phyloP scores from a whole-genome alignment of 192 early-diverging fungal species.

The Backusella tuberculispora region DNA sequence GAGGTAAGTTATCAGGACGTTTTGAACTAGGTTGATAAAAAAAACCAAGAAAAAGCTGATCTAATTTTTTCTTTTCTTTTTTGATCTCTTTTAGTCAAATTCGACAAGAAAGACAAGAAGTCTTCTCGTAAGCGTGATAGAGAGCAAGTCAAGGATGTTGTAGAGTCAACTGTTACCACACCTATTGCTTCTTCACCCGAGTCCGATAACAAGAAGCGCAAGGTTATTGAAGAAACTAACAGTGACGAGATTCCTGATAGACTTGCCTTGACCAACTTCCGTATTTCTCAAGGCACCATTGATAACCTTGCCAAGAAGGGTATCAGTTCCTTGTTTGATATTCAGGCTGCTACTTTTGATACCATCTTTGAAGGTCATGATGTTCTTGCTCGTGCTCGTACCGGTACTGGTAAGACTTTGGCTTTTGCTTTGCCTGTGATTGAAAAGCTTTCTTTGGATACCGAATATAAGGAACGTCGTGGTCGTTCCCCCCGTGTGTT shows the following conservation, averaged over 20 bases:
- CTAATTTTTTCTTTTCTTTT: neutral
- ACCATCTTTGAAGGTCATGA: conserved; percentile 77
- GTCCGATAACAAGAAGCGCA: conserved; percentile 46
- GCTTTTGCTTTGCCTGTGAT: conserved; percentile 84
- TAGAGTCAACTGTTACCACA: conserved; percentile 14
- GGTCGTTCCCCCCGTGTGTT: conserved; percentile 57
- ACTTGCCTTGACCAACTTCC: conserved; percentile 60
- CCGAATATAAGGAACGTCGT: conserved; percentile 38
- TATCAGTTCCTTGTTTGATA: conserved; percentile 88
- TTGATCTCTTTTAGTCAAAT: conserved; percentile 34
- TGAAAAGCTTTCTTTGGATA: conserved; percentile 55
- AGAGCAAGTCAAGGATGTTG: conserved; percentile 49
- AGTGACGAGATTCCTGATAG: conserved; percentile 59
- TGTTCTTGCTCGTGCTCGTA: conserved; percentile 72
- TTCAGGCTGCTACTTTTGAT: conserved; percentile 87
- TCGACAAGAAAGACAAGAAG: conserved; percentile 54
- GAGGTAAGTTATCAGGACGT: neutral
- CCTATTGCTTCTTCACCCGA: neutral
- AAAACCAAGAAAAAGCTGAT: neutral
- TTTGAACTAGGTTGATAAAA: neutral
- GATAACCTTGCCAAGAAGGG: conserved; percentile 71
- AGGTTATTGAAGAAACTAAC: conserved; percentile 36
- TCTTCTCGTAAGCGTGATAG: conserved; percentile 34
- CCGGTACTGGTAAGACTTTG: conserved; percentile 83
- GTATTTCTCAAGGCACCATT: conserved; percentile 68